Percentiles rank a stretch among this genome's conserved stretches.
phyloP scores from a whole-genome alignment of 495 filamentous ascomycete genomes.

The Delitschia confertaspora region DNA sequence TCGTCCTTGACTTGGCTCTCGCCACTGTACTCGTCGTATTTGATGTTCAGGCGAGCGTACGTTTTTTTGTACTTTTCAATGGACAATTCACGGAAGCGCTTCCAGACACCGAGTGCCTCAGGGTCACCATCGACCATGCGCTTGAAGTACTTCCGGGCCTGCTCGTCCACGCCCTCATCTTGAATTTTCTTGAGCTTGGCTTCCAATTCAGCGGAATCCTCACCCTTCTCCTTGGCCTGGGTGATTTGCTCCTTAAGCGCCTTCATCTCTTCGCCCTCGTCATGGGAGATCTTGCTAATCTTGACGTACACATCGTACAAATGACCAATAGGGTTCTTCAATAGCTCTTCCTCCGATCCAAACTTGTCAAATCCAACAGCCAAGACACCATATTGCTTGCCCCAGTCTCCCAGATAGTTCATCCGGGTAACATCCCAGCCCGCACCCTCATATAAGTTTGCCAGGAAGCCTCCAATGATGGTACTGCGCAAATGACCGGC shows the following conservation, averaged over 20 bases:
- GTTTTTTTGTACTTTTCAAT: constrained; percentile 30
- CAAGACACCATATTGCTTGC: constrained; percentile 64
- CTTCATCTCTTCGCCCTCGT: constrained; percentile 38
- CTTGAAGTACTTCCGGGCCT: constrained; percentile 75
- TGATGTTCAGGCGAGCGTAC: constrained; percentile 56
- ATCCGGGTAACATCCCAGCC: constrained; percentile 64
- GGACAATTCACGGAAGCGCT: constrained; percentile 72
- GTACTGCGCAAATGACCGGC: constrained; percentile 65
- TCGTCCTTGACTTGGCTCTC: constrained; percentile 81
- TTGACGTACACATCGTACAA: constrained; percentile 55
- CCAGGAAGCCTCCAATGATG: constrained; percentile 64
- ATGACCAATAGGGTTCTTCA: constrained; percentile 57
- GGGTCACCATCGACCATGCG: constrained; percentile 77
- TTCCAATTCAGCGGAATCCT: constrained; percentile 23
- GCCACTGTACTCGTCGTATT: constrained; percentile 87
- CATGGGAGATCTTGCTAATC: constrained; percentile 49
- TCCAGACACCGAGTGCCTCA: constrained; percentile 72
- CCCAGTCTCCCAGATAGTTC: constrained; percentile 75
- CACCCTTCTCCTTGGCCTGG: constrained; percentile 23
- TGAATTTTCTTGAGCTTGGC: constrained; percentile 33
- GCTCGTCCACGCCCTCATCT: constrained; percentile 43
- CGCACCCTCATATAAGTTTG: constrained; percentile 58
- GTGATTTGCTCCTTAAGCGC: constrained; percentile 15
- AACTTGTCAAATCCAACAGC: constrained; percentile 58
- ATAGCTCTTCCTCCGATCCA: constrained; percentile 52